phyloP scores from a whole-genome alignment of 1,284 basidiomycete species.

The Ustilago hordei region DNA sequence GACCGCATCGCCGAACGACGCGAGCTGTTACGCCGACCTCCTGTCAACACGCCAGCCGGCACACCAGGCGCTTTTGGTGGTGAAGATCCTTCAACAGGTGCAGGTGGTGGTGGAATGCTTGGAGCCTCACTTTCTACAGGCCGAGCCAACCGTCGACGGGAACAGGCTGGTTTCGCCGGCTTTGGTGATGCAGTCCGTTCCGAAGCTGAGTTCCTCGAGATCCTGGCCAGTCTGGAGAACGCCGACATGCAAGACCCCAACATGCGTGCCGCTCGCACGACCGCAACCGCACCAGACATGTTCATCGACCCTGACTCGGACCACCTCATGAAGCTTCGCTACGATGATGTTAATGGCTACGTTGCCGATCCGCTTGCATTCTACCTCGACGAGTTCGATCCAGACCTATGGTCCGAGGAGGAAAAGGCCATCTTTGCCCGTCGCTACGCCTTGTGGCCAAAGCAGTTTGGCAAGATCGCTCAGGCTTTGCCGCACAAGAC shows the following conservation, averaged over 20 bases:
- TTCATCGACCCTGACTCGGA: slow-evolving; percentile 75
- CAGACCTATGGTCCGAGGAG: slow-evolving; percentile 80
- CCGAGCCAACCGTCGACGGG: slow-evolving; percentile 54
- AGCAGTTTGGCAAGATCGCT: slow-evolving; percentile 91
- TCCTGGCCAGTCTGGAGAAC: slow-evolving; percentile 89
- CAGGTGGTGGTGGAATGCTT: slow-evolving; percentile 28
- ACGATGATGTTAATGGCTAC: slow-evolving; percentile 85
- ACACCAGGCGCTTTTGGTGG: slow-evolving; percentile 41
- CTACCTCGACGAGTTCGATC: slow-evolving; percentile 66
- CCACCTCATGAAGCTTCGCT: slow-evolving; percentile 74
- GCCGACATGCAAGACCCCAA: slow-evolving; percentile 92
- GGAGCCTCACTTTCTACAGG: slow-evolving; percentile 32
- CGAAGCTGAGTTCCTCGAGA: slow-evolving; percentile 96
- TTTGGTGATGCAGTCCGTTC: slow-evolving; percentile 91
- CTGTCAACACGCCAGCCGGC: slow-evolving; percentile 36
- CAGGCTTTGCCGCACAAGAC: slow-evolving; percentile 86
- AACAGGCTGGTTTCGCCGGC: slow-evolving; percentile 53
- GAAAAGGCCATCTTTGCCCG: slow-evolving; percentile 85
- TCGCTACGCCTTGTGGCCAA: slow-evolving; percentile 86
- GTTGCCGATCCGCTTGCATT: slow-evolving; percentile 83
- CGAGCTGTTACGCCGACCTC: slow-evolving; percentile 45
- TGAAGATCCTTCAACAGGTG: slow-evolving; percentile 30
- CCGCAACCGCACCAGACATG: slow-evolving; percentile 94
- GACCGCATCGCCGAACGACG: slow-evolving; percentile 59
- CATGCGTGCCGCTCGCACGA: slow-evolving; percentile 84